phyloP scores from a whole-genome alignment of 1,139 yeast genomes.

The Diutina sp. region DNA sequence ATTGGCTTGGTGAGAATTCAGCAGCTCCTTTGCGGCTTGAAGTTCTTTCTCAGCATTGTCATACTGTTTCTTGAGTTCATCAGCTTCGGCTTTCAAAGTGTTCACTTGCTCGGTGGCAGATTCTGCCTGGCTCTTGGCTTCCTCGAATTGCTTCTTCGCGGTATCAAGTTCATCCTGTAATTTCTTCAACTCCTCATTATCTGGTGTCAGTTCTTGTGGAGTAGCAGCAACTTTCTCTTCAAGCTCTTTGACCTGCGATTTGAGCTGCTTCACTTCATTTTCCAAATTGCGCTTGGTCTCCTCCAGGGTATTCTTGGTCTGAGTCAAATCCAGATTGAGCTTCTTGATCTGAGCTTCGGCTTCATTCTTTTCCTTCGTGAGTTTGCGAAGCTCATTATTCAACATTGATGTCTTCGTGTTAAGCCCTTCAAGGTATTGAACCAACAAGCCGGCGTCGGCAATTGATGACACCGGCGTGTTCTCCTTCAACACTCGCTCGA shows the following conservation, averaged over 20 bases:
- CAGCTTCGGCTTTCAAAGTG: slow-evolving; percentile 5
- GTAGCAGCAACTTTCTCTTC: not conserved
- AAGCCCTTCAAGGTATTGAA: slow-evolving; percentile 57
- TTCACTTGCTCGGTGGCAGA: not conserved
- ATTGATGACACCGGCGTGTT: slow-evolving; percentile 71
- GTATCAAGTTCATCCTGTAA: not conserved
- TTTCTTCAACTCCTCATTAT: not conserved
- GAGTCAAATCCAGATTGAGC: slow-evolving; percentile 7
- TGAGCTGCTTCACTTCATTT: not conserved
- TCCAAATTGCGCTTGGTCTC: slow-evolving; percentile 6
- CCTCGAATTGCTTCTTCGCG: not conserved
- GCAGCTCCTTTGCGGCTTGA: not conserved
- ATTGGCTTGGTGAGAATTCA: not conserved
- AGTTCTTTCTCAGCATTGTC: slow-evolving; percentile 8
- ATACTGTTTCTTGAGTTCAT: slow-evolving; percentile 1
- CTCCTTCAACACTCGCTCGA: slow-evolving; percentile 66
- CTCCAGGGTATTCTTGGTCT: slow-evolving; percentile 5
- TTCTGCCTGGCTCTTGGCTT: not conserved
- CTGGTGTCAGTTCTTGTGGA: not conserved
- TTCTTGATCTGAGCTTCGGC: slow-evolving; percentile 8
- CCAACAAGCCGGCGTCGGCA: slow-evolving; percentile 55
- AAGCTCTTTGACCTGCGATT: not conserved
- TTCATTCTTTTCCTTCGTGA: slow-evolving; percentile 11
- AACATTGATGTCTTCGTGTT: slow-evolving; percentile 49
- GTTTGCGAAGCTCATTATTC: slow-evolving; percentile 28